Evolutionary conservation across 2,329 filamentous ascomycete species (phyloP).

Genomic region (Ophiostoma sp.): DNA sequence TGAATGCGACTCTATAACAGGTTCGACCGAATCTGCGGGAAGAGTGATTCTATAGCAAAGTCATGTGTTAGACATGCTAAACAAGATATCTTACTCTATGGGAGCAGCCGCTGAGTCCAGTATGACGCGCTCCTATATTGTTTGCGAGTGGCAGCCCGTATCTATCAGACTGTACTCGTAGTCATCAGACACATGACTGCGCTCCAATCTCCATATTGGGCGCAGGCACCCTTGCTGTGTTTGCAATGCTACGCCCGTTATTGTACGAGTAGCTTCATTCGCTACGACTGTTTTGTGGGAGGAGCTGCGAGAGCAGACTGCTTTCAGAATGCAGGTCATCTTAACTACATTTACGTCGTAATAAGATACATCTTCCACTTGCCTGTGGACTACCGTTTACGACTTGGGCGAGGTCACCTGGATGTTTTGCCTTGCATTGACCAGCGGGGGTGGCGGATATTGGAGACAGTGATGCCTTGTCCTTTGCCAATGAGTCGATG

Average conservation of each 20-base stretch:
- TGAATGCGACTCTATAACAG: not conserved
- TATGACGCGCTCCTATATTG: not conserved
- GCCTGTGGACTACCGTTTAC: not conserved
- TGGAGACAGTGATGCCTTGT: too few relatives aligned
- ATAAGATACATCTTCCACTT: not conserved
- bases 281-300: not conserved
- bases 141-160: not conserved
- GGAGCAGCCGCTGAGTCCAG: not conserved
- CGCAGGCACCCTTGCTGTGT: not conserved
- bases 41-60: not conserved
- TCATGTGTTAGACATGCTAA: not conserved
- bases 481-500: too few relatives aligned
- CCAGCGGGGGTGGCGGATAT: slow-evolving; percentile 13
- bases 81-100: not conserved
- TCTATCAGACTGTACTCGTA: not conserved
- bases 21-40: not conserved
- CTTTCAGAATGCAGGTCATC: slow-evolving; percentile 1
- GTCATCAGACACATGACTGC: slow-evolving; percentile 7
- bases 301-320: not conserved
- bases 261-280: too few relatives aligned
- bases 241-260: not conserved
- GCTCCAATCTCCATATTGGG: slow-evolving; percentile 1
- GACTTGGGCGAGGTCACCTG: slow-evolving; percentile 4
- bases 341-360: not conserved
- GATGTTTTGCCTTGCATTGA: slow-evolving; percentile 4